Percentiles rank a stretch among this genome's conserved stretches.
Conservation (phyloP, 306 rosid genomes). For the Dalbergia oliveri region DNA sequence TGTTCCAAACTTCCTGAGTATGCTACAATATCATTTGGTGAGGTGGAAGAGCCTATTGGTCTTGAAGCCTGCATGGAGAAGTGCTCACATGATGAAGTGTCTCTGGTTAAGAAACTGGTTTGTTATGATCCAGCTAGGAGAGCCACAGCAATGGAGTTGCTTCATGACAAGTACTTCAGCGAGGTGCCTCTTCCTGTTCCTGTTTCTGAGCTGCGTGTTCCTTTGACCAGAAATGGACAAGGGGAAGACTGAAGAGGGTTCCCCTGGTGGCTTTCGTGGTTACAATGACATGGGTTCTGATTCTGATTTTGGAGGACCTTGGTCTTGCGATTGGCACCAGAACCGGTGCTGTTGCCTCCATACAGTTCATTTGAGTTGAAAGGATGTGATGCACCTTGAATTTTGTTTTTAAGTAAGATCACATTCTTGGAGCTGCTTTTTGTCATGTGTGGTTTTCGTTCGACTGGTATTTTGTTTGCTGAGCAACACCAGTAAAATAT, state of each 20-base stretch:
- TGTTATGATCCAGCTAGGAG: constrained; percentile 82
- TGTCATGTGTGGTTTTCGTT: constrained; percentile 5
- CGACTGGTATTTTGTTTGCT: constrained; percentile 31
- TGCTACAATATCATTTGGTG: constrained; percentile 61
- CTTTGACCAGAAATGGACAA: constrained; percentile 53
- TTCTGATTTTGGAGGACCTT: constrained; percentile 69
- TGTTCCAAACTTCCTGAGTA: constrained; percentile 82
- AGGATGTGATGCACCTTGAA: constrained; percentile 34
- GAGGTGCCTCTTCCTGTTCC: constrained; percentile 82
- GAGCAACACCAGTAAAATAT: constrained; percentile 20
- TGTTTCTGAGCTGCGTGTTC: constrained; percentile 65
- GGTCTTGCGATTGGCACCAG: constrained; percentile 50
- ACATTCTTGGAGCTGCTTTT: too few relatives aligned
- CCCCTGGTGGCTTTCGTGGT: too few relatives aligned
- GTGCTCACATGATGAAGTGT: constrained; percentile 58
- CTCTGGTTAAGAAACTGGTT: constrained; percentile 63
- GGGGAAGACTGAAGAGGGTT: constrained; percentile 51
- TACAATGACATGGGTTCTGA: constrained; percentile 41
- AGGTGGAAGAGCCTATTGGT: constrained; percentile 71
- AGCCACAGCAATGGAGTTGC: constrained; percentile 74
- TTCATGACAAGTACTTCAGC: constrained; percentile 70
- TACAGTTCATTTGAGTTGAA: constrained; percentile 57
- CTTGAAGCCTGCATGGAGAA: constrained; percentile 66
- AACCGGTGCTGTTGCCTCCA: constrained; percentile 57
- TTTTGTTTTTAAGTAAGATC: too few relatives aligned